These are phyloP conservation scores for Pyrenula aspistea DNA, from an alignment of 495 filamentous ascomycete genomes.

Conservation along the genomic window DNA sequence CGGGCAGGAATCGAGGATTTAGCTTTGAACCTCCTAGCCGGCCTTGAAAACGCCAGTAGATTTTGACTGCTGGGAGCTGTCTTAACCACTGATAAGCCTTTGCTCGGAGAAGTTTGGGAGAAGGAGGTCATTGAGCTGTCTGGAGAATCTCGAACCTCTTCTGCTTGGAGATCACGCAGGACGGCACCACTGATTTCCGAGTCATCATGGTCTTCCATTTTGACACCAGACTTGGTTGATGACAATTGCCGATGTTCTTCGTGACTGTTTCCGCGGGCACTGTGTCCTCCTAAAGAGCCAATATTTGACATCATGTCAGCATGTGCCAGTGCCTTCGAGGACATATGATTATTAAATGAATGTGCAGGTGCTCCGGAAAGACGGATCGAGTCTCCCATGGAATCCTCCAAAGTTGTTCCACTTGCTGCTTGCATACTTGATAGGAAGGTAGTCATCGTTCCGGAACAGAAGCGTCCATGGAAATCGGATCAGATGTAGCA, in stretches of 20 bases:
- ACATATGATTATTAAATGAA: not conserved
- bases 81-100: not conserved
- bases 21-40: slow-evolving; percentile 30
- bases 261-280: not conserved
- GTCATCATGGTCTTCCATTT: not conserved
- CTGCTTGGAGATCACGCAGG: not conserved
- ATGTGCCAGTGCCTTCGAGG: too few relatives aligned
- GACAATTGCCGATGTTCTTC: not conserved
- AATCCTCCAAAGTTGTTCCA: not conserved
- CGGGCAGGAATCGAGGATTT: slow-evolving; percentile 73
- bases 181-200: not conserved
- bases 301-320: not conserved
- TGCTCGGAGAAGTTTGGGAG: not conserved
- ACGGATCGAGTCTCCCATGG: not conserved
- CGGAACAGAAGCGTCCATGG: not conserved
- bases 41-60: not conserved
- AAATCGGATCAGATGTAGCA: not conserved
- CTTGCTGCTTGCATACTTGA: not conserved
- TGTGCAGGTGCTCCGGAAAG: not conserved
- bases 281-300: not conserved
- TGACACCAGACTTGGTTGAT: not conserved
- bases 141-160: not conserved
- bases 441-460: not conserved
- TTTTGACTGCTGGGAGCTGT: not conserved
- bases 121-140: not conserved